Percentiles rank a stretch among this genome's conserved stretches.
phyloP scores from a whole-genome alignment of 257 asterid genomes.

The Ilex asprella region DNA sequence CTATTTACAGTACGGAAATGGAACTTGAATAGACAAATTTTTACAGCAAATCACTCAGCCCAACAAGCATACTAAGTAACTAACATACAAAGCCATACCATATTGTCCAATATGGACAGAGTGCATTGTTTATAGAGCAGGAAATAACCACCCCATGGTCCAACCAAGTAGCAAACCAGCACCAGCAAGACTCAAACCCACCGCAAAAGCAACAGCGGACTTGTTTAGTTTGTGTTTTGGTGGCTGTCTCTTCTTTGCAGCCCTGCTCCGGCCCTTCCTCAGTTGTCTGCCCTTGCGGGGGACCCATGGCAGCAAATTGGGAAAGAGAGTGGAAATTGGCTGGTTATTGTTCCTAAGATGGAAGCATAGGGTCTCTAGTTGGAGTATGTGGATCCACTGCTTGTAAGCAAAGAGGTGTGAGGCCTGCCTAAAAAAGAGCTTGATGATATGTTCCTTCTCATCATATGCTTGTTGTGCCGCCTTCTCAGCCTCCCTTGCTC shows the following conservation, averaged over 20 bases:
- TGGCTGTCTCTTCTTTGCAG: slow-evolving; percentile 22
- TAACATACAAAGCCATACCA: no score
- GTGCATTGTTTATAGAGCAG: slow-evolving; percentile 18
- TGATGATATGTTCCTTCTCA: slow-evolving; percentile 45
- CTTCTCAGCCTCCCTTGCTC: slow-evolving; percentile 68
- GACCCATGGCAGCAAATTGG: slow-evolving; percentile 18
- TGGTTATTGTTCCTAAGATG: slow-evolving; percentile 34
- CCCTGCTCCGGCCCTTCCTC: slow-evolving; percentile 20
- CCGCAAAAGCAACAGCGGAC: slow-evolving; percentile 41
- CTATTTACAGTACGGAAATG: no score
- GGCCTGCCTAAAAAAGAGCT: slow-evolving; percentile 56
- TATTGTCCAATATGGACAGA: no score
- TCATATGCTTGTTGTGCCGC: slow-evolving; percentile 53
- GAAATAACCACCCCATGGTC: slow-evolving; percentile 61
- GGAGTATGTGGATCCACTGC: slow-evolving; percentile 58
- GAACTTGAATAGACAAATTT: no score
- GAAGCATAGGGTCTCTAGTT: slow-evolving; percentile 51
- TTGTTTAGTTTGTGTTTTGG: slow-evolving; percentile 18
- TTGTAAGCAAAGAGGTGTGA: slow-evolving; percentile 57
- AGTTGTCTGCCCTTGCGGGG: slow-evolving; percentile 9
- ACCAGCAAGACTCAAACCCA: slow-evolving; percentile 59
- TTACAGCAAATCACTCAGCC: no score
- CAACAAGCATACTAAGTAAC: no score
- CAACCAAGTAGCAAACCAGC: slow-evolving; percentile 65
- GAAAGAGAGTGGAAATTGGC: slow-evolving; percentile 11